phyloP scores from a whole-genome alignment of 108 stramenopile genomes.

The Poteriospumella lacustris region DNA sequence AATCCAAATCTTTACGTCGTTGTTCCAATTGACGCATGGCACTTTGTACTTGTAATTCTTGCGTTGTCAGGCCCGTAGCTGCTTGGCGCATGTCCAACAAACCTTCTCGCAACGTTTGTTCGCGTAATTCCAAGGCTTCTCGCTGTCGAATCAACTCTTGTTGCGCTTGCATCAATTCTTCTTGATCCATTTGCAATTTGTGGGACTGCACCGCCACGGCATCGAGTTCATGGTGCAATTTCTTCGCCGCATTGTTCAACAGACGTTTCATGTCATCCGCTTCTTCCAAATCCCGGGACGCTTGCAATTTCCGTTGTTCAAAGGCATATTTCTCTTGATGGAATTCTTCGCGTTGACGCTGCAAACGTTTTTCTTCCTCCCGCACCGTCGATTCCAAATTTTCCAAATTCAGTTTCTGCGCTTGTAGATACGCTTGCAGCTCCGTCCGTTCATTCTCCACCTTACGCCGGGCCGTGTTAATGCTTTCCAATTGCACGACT shows the following conservation, averaged over 20 bases:
- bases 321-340: background rate
- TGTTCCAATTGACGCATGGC: background rate
- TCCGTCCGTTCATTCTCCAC: background rate
- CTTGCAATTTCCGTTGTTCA: background rate
- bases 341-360: conserved; percentile 2
- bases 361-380: background rate
- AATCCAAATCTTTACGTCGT: background rate
- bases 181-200: background rate
- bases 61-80: background rate
- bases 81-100: background rate
- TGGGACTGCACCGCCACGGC: background rate
- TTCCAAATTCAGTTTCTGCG: background rate
- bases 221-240: background rate
- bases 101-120: background rate
- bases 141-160: background rate
- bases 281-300: background rate
- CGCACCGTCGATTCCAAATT: background rate
- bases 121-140: background rate
- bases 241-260: background rate
- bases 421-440: background rate
- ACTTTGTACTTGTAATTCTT: background rate
- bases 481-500: background rate
- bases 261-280: background rate
- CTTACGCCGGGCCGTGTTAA: background rate
- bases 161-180: background rate